Conservation (phyloP, 208 protist genomes). For the Acanthamoeba royreba region DNA sequence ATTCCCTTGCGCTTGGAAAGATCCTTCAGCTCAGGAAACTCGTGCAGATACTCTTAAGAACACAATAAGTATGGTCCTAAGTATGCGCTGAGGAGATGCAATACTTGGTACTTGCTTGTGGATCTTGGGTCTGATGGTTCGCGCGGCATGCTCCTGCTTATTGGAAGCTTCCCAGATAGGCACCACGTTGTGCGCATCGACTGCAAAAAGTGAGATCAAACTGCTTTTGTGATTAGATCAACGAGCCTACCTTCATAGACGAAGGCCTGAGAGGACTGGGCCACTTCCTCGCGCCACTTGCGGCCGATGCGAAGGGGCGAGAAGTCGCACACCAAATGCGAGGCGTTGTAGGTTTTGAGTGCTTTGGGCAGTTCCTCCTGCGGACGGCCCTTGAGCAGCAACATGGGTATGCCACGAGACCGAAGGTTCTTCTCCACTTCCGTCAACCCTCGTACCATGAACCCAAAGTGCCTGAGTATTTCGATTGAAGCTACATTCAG, state of each 20-base stretch:
- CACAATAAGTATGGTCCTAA: not conserved
- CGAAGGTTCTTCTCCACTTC: not conserved
- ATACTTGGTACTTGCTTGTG: not conserved
- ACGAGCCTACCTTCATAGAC: not conserved
- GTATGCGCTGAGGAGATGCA: too few relatives aligned
- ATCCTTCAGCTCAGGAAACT: not conserved
- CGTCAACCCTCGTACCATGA: not conserved
- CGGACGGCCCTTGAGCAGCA: not conserved
- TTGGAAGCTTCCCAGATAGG: slow-evolving; percentile 56
- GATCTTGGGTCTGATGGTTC: slow-evolving; percentile 64
- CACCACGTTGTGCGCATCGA: slow-evolving; percentile 65
- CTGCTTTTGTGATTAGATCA: not conserved
- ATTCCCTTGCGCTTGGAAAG: not conserved
- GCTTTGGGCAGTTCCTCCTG: not conserved
- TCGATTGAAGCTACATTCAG: not conserved
- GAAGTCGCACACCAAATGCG: not conserved
- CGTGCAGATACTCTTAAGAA: not conserved
- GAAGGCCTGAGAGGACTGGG: not conserved
- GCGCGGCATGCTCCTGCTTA: slow-evolving; percentile 66
- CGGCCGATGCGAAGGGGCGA: not conserved
- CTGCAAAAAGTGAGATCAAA: not conserved
- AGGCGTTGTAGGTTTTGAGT: not conserved
- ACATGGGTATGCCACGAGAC: not conserved
- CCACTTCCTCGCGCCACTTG: not conserved
- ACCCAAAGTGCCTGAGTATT: not conserved